Evolutionary conservation across 2,329 filamentous ascomycete species (phyloP), one percentile per base, ranked within the genome.

Genomic region (Albophoma yamanashiensis): DNA sequence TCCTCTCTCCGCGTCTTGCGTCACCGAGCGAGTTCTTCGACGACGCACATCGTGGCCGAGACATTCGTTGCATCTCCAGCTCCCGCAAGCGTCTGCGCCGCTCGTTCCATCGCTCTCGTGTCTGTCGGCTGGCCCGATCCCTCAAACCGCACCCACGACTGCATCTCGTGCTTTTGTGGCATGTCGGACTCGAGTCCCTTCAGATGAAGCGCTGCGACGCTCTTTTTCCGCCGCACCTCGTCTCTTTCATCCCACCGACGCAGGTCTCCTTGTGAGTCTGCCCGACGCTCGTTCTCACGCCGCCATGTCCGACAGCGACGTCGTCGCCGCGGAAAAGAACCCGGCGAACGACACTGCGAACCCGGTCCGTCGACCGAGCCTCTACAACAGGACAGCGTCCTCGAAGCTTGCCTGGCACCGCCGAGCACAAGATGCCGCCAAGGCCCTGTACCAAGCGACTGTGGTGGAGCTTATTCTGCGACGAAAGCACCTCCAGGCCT

Each of bases 401-500:
- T 36, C 63, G 31, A 60, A 27, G 45, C 50, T 57, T 42, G 38
- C 61, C 22, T 15, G 42, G 55, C 58, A 53, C 55, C 59, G 12
- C 57, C 68, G 66, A 22, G 43, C 71, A 31, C 64, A 64, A 47
- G 55, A 65, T 59, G 64, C 58, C 20, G 63, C 65, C 22, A 59
- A 58, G 36, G 56, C 61, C 6, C 39, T 71, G 27, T 79, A 78
- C 61, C 72, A 73, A 58, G 73, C 67, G 61, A 70, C 74, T 58
- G 64, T 82, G 38, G 69, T 78, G 62, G 74, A 81, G 62, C 70
- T 79, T 36, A 72, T 89, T 39, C 71, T 88, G n/a, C 79, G 83
- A 56, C 86, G 86, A 64, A 82, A 88, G 65, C 83, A 87, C 5
- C 79, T 92, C 47, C 84, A 84, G 14, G 84, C 87, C 2, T 91